Evolutionary conservation across 306 rosid genomes (phyloP).

Genomic region (Cajanus cajan): DNA sequence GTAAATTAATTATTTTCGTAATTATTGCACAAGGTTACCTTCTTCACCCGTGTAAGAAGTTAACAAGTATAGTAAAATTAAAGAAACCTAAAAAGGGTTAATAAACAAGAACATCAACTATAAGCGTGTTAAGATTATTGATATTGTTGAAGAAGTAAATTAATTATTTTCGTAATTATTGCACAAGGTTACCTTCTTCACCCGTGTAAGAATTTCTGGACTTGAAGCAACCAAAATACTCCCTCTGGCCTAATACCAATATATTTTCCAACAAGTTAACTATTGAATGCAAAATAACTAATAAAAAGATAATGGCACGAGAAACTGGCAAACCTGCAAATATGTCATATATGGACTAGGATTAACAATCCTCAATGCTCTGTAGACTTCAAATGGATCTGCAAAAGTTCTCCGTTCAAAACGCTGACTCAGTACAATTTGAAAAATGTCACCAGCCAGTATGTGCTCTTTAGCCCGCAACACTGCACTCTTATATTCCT

Average conservation of each 20-base stretch:
- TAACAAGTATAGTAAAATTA: not conserved
- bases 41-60: conserved; percentile 87
- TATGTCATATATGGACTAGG: conserved; percentile 99
- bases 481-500: conserved; percentile 82
- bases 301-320: not conserved
- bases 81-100: not conserved
- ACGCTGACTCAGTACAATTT: conserved; percentile 91
- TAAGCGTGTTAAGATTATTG: not conserved
- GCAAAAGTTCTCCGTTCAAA: conserved; percentile 95
- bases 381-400: conserved; percentile 95
- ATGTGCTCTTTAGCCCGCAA: conserved; percentile 92
- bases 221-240: conserved; percentile 97
- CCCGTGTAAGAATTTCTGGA: conserved; percentile 95
- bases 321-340: conserved; percentile 65
- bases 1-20: not conserved
- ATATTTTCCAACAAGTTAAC: conserved; percentile 20
- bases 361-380: conserved; percentile 91
- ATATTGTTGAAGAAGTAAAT: not conserved
- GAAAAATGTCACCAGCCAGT: conserved; percentile 94
- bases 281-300: conserved; percentile 3
- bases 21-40: conserved; percentile 45
- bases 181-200: conserved; percentile 66
- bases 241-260: conserved; percentile 76
- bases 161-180: not conserved
- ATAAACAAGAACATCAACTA: conserved; percentile 20